These are phyloP conservation scores for Podila epigama DNA, from an alignment of 192 early-diverging fungal species.

Conservation along the genomic window DNA sequence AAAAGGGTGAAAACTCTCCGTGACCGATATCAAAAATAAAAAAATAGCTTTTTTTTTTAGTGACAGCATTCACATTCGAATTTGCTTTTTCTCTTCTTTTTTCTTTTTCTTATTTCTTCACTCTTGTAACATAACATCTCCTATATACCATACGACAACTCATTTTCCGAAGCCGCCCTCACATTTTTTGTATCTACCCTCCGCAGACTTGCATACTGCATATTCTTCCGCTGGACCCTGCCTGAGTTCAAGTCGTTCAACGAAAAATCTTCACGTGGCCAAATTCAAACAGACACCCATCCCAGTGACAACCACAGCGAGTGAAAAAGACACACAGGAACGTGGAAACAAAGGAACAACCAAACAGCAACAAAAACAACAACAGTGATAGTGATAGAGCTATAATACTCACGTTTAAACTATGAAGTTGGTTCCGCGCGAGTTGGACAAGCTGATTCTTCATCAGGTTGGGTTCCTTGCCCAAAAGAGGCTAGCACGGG, in stretches of 20 bases:
- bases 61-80: not conserved
- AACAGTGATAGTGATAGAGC: not conserved
- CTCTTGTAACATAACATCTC: not conserved
- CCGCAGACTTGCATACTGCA: not conserved
- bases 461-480: conserved; percentile 89
- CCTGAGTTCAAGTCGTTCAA: no score
- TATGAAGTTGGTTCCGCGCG: conserved; percentile 88
- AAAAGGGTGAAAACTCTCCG: not conserved
- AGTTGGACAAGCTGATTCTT: conserved; percentile 93
- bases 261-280: no score
- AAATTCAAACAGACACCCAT: no score
- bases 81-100: not conserved
- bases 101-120: not conserved
- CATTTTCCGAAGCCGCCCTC: not conserved
- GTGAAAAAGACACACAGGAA: no score
- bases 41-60: not conserved
- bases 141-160: not conserved
- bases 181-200: not conserved
- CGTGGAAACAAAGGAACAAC: no score
- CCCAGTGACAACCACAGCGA: no score
- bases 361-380: conserved; percentile 15
- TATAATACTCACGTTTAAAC: no score
- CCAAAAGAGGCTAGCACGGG: conserved; percentile 89
- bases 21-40: no score
- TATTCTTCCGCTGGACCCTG: not conserved